Conservation (phyloP, 1,284 basidiomycete genomes). For the Cystobasidium pallidum region DNA sequence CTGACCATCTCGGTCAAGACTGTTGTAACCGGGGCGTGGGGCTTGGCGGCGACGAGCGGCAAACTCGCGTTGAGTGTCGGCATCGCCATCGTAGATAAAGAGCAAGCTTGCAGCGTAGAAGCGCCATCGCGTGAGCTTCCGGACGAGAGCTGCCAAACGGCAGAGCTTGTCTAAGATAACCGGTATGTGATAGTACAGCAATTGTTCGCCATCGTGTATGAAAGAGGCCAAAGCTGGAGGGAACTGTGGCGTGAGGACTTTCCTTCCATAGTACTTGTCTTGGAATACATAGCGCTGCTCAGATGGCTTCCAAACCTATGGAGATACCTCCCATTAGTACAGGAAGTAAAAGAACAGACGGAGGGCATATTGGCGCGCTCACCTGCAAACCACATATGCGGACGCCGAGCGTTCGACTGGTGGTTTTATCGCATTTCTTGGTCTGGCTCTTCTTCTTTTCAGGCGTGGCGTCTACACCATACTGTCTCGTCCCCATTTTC, state of each 20-base stretch:
- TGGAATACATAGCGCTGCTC: constrained; percentile 84
- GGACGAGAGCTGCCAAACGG: constrained; percentile 86
- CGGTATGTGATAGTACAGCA: constrained; percentile 91
- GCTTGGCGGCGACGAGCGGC: constrained; percentile 30
- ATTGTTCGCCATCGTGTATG: constrained; percentile 77
- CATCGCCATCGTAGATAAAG: constrained; percentile 96
- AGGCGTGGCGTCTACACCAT: constrained; percentile 90
- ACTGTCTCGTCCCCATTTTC: constrained; percentile 99
- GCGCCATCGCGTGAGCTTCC: constrained; percentile 84
- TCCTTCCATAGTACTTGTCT: constrained; percentile 95
- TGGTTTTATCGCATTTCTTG: constrained; percentile 96
- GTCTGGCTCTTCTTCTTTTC: constrained; percentile 96
- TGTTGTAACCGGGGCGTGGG: constrained; percentile 29
- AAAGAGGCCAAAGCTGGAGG: constrained; percentile 78
- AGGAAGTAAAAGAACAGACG: too few relatives aligned
- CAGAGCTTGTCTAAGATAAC: constrained; percentile 87
- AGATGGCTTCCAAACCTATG: constrained; percentile 85
- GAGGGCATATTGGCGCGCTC: too few relatives aligned
- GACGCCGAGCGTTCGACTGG: constrained; percentile 85
- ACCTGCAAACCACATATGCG: constrained; percentile 99
- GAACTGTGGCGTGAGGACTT: constrained; percentile 84
- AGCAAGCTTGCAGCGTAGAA: constrained; percentile 98
- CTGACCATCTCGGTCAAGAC: constrained; percentile 48
- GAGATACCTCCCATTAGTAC: neutral
- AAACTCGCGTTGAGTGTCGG: constrained; percentile 64